These are phyloP conservation scores for Ilex paraguariensis DNA, from an alignment of 305 asterid species.

Conservation along the genomic window DNA sequence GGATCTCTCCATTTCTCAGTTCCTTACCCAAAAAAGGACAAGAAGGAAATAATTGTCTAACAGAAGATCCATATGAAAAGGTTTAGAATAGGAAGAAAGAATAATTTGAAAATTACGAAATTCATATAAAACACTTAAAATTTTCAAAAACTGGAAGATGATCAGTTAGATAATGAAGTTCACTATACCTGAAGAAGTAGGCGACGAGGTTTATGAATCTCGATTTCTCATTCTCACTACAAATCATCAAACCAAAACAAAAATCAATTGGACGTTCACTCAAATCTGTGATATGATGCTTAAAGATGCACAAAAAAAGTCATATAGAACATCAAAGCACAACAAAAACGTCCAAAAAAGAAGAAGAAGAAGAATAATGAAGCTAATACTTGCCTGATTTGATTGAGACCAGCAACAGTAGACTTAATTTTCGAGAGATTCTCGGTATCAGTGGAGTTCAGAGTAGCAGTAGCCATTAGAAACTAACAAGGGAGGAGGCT, in stretches of 20 bases:
- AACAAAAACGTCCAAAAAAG: not conserved
- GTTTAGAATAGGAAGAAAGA: no score
- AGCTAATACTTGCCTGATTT: slow-evolving; percentile 50
- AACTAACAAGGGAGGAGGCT: not conserved
- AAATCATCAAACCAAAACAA: slow-evolving; percentile 12
- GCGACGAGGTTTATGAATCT: slow-evolving; percentile 56
- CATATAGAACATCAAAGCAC: not conserved
- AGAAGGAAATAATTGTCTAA: no score
- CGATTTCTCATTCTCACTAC: slow-evolving; percentile 38
- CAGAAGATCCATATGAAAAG: no score
- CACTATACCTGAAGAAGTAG: slow-evolving; percentile 74
- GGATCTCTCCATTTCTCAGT: no score
- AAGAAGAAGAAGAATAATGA: no score
- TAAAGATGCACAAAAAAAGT: not conserved
- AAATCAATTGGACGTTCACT: slow-evolving; percentile 8
- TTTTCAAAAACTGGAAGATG: no score
- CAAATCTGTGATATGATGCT: not conserved
- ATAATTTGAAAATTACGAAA: no score
- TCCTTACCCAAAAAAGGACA: no score
- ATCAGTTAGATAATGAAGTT: no score
- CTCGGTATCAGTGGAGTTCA: slow-evolving; percentile 53
- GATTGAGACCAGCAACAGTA: slow-evolving; percentile 52
- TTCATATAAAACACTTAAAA: no score
- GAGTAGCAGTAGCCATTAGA: slow-evolving; percentile 33
- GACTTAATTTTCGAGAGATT: slow-evolving; percentile 62